Conservation (phyloP, 257 asterid species). For the Scutellaria minor region DNA sequence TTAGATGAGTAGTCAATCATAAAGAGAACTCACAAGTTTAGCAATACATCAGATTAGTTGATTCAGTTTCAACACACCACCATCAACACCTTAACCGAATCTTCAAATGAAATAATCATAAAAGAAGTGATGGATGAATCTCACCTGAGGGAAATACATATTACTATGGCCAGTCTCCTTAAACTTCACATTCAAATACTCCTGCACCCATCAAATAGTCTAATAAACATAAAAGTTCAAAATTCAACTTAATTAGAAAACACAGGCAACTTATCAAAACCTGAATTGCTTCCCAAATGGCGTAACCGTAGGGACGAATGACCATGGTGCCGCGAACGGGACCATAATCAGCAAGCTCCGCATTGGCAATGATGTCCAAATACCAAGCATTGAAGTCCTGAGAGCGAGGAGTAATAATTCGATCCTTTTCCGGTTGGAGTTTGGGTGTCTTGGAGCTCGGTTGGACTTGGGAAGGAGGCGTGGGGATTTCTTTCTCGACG, state of each 20-base stretch:
- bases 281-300: constrained; percentile 99
- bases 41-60: constrained; percentile 21
- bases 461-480: constrained; percentile 52
- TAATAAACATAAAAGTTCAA: constrained; percentile 5
- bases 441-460: constrained; percentile 50
- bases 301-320: constrained; percentile 97
- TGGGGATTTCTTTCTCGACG: constrained; percentile 54
- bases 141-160: constrained; percentile 98
- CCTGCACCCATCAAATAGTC: constrained; percentile 59
- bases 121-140: constrained; percentile 23
- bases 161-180: constrained; percentile 99
- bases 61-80: constrained; percentile 24
- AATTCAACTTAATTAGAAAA: background rate
- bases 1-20: background rate
- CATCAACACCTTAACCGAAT: constrained; percentile 2
- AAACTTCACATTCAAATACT: constrained; percentile 87
- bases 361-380: constrained; percentile 83
- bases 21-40: constrained; percentile 17
- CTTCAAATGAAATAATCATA: background rate
- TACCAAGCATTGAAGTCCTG: constrained; percentile 99
- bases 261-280: constrained; percentile 38
- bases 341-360: constrained; percentile 98
- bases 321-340: constrained; percentile 99
- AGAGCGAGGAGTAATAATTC: constrained; percentile 84
- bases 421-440: constrained; percentile 63